phyloP scores from a whole-genome alignment of 164 flowering plant species.

The Magnolia officinalis region DNA sequence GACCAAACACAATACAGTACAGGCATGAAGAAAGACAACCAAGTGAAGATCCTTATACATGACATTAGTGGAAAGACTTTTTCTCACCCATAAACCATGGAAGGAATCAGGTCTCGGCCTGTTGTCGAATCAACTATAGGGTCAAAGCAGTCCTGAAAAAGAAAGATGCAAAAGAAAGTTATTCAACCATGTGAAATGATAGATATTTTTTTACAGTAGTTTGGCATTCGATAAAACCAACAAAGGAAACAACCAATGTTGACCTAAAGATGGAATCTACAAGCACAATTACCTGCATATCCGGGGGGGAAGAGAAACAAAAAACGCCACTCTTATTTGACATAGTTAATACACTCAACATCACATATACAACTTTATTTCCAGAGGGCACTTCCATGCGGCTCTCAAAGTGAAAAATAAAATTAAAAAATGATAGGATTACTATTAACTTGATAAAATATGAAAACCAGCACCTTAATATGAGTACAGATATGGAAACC shows the following conservation, averaged over 20 bases:
- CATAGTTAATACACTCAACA: too few relatives aligned
- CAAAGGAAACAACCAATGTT: neutral
- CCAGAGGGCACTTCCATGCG: too few relatives aligned
- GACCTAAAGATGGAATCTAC: neutral
- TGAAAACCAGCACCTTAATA: too few relatives aligned
- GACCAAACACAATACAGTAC: neutral
- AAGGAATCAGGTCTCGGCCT: conserved; percentile 69
- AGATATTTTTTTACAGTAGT: neutral
- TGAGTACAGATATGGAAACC: too few relatives aligned
- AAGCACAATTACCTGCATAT: too few relatives aligned
- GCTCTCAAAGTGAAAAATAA: too few relatives aligned
- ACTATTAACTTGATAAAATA: too few relatives aligned
- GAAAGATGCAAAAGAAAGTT: neutral
- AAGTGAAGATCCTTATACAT: neutral
- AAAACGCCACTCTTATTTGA: too few relatives aligned
- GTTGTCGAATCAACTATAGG: conserved; percentile 58
- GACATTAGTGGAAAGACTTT: neutral
- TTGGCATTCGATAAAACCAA: neutral
- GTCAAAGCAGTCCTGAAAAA: conserved; percentile 53
- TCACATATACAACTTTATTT: too few relatives aligned
- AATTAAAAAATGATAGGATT: too few relatives aligned
- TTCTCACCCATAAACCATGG: conserved; percentile 84
- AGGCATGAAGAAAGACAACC: neutral
- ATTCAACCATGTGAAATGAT: neutral
- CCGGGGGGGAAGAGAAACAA: too few relatives aligned